Base-by-base conservation (phyloP, 2,329 filamentous ascomycete species). In the Cadophora sp. region DNA sequence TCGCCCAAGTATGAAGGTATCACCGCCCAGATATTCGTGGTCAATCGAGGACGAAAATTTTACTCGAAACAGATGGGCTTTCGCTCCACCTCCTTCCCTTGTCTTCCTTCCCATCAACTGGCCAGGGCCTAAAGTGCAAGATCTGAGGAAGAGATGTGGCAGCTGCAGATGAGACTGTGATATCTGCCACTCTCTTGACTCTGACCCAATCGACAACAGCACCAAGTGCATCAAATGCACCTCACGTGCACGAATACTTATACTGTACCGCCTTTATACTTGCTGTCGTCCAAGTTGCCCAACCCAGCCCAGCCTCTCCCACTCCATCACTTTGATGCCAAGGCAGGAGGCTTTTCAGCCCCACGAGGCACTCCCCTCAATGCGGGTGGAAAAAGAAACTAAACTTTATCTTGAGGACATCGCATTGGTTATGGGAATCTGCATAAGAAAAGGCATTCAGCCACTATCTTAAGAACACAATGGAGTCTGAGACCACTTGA, bases 331-430 rank as follows among this genome's bases (percentile, higher is more conserved):
- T 16, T 40, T n/a, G 16, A 50, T 50, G 59, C 59, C 43, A 62
- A 62, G 59, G 19, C 9, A 16, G 16, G 43, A 62, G 59, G 48
- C 50, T 55, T 68, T 43, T 56, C 64, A 34, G 50, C 46, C 53
- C 64, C 43, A 60, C 60, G 53, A 59, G 22, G 59, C 56, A 68
- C 31, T 43, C 9, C 27, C 46, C 43, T 43, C 27, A 53, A 43
- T 50, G 43, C 43, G 51, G 67, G 53, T 43, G n/a, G 9, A 34
- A 48, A 43, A 53, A 66, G 46, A 46, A 58, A 62, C 40, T 62
- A 62, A 62, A 62, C 59, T 46, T 62, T 50, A 50, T 62, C 59
- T 62, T 48, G 40, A 46, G 26, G 27, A 31, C 24, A 62, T 58
- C 55, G 58, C 26, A 46, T 62, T 62, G 8, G 40, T 14, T 12